phyloP scores from a whole-genome alignment of 2,329 filamentous ascomycete species.

The Colletotrichum ledebouriae region DNA sequence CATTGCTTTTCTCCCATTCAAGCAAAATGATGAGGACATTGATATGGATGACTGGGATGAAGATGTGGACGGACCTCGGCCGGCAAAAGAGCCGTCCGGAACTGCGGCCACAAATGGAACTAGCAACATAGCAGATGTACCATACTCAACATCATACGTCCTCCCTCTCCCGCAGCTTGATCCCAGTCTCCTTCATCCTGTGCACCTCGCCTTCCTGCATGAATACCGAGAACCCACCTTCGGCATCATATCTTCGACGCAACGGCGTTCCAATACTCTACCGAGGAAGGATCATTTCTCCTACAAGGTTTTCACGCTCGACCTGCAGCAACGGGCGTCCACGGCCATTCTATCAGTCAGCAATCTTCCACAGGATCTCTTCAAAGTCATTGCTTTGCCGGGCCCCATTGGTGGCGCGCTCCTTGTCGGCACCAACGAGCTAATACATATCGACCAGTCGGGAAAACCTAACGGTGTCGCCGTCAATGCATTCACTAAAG shows the following conservation, averaged over 20 bases:
- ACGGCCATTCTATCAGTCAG: slow-evolving; percentile 91
- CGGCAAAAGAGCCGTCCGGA: slow-evolving; percentile 58
- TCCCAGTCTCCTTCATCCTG: slow-evolving; percentile 85
- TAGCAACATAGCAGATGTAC: slow-evolving; percentile 66
- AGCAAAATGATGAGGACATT: slow-evolving; percentile 86
- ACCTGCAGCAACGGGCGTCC: slow-evolving; percentile 92
- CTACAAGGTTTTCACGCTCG: slow-evolving; percentile 95
- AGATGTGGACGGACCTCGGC: slow-evolving; percentile 78
- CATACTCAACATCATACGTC: slow-evolving; percentile 93
- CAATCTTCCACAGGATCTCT: slow-evolving; percentile 88
- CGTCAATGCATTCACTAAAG: slow-evolving; percentile 90
- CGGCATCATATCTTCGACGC: slow-evolving; percentile 87
- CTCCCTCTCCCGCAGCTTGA: slow-evolving; percentile 91
- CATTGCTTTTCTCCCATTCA: slow-evolving; percentile 93
- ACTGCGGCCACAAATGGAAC: slow-evolving; percentile 52
- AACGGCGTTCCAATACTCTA: slow-evolving; percentile 80
- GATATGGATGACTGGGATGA: slow-evolving; percentile 94
- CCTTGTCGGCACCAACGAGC: slow-evolving; percentile 87
- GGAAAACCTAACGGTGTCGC: slow-evolving; percentile 93
- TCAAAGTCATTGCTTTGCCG: slow-evolving; percentile 84
- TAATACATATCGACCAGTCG: slow-evolving; percentile 96
- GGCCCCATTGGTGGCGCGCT: slow-evolving; percentile 90
- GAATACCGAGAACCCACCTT: slow-evolving; percentile 99
- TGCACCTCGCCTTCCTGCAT: slow-evolving; percentile 93
- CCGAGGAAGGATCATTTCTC: slow-evolving; percentile 87